phyloP scores from a whole-genome alignment of 148 eudicot species.

The Diospyros kaki region DNA sequence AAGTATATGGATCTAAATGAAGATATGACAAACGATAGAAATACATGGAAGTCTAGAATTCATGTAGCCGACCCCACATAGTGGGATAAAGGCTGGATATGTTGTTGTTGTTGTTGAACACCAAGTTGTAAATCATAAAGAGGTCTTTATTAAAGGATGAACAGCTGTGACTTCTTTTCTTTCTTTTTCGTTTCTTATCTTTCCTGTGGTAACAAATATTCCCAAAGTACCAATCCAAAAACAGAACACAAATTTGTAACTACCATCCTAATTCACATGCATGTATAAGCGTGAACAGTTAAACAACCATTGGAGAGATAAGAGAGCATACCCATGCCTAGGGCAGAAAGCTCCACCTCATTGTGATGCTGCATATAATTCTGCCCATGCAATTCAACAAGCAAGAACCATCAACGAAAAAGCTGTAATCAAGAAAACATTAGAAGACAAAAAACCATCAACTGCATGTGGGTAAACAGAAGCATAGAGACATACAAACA shows the following conservation, averaged over 20 bases:
- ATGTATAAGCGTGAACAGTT: not conserved
- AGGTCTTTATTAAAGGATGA: no score
- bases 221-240: not conserved
- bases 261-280: no score
- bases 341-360: constrained; percentile 68
- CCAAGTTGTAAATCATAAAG: no score
- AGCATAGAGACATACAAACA: not conserved
- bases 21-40: no score
- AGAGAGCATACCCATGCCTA: constrained; percentile 55
- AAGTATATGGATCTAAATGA: no score
- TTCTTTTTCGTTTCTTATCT: not conserved
- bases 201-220: not conserved
- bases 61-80: no score
- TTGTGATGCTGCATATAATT: constrained; percentile 57
- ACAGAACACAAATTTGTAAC: not conserved
- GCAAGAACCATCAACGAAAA: not conserved
- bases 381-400: constrained; percentile 24
- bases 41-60: no score
- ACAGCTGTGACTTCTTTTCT: not conserved
- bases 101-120: no score
- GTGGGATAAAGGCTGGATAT: no score
- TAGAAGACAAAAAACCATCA: not conserved
- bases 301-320: no score
- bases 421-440: not conserved
- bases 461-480: not conserved